Percentiles rank a stretch among this genome's conserved stretches.
These are phyloP conservation scores for Aspergillus nidulans DNA, from an alignment of 495 filamentous ascomycete genomes.

Conservation along the genomic window DNA sequence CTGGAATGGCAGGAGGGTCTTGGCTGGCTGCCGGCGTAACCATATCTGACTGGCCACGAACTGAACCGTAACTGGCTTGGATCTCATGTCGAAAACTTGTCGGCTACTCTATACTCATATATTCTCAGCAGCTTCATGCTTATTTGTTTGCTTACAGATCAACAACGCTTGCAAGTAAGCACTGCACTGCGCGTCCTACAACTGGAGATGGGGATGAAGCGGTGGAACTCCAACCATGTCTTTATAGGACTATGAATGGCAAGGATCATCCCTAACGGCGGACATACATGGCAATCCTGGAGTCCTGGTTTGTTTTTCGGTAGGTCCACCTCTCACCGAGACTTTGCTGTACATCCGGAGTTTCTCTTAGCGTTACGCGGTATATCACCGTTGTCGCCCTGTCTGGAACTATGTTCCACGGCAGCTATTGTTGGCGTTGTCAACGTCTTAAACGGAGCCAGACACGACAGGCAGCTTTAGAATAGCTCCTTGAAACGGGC, in stretches of 20 bases:
- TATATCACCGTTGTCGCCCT: conserved; percentile 2
- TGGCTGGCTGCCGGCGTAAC: background rate
- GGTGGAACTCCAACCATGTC: background rate
- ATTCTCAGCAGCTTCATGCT: background rate
- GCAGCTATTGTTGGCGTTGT: background rate
- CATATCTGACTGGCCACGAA: background rate
- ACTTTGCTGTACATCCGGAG: conserved; percentile 1
- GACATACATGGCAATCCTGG: background rate
- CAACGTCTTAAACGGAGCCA: background rate
- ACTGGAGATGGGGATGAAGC: no score
- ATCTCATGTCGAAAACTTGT: background rate
- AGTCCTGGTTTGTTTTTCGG: background rate
- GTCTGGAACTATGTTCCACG: background rate
- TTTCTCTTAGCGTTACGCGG: background rate
- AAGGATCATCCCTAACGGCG: background rate
- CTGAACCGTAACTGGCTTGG: background rate
- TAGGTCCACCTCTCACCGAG: background rate
- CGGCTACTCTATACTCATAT: background rate
- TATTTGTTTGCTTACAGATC: background rate
- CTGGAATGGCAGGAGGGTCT: background rate
- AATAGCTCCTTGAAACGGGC: background rate
- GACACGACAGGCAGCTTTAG: background rate
- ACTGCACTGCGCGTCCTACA: no score
- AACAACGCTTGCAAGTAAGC: no score
- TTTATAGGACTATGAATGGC: background rate